phyloP scores from a whole-genome alignment of 2,329 filamentous ascomycete species.

The Thelonectria olida region DNA sequence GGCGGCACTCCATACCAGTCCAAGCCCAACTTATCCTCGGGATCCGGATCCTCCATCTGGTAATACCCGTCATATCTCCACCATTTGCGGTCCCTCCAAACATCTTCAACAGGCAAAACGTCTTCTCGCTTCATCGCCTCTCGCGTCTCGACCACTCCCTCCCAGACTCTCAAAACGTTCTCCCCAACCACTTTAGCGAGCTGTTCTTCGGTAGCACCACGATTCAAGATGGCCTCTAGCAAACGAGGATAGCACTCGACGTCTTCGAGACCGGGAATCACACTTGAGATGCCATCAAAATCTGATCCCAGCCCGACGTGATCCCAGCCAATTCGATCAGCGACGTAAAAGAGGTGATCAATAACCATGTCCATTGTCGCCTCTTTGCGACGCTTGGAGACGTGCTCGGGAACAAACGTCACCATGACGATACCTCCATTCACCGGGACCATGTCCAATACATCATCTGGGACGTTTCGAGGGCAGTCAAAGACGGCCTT shows the following conservation, averaged over 20 bases:
- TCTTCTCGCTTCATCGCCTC: too few relatives aligned
- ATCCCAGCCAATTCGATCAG: conserved; percentile 44
- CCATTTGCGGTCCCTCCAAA: too few relatives aligned
- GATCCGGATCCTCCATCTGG: too few relatives aligned
- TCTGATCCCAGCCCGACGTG: conserved; percentile 51
- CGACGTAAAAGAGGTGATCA: conserved; percentile 44
- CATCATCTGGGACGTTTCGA: conserved; percentile 47
- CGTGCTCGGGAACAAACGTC: conserved; percentile 44
- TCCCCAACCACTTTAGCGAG: conserved; percentile 47
- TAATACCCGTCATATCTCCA: too few relatives aligned
- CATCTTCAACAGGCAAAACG: too few relatives aligned
- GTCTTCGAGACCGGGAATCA: conserved; percentile 38
- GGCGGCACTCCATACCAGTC: too few relatives aligned
- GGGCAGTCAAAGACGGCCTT: conserved; percentile 11
- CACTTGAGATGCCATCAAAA: conserved; percentile 41
- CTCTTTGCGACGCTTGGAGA: neutral
- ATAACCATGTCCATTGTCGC: conserved; percentile 35
- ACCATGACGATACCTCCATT: conserved; percentile 53
- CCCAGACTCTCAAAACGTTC: conserved; percentile 49
- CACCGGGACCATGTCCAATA: conserved; percentile 44
- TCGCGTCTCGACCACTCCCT: too few relatives aligned
- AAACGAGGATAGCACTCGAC: conserved; percentile 43
- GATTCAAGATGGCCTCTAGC: conserved; percentile 46
- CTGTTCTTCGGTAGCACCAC: conserved; percentile 50
- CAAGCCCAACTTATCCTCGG: too few relatives aligned